Base-by-base conservation (phyloP, 2,329 filamentous ascomycete species). In the Helminthosporium solani region DNA sequence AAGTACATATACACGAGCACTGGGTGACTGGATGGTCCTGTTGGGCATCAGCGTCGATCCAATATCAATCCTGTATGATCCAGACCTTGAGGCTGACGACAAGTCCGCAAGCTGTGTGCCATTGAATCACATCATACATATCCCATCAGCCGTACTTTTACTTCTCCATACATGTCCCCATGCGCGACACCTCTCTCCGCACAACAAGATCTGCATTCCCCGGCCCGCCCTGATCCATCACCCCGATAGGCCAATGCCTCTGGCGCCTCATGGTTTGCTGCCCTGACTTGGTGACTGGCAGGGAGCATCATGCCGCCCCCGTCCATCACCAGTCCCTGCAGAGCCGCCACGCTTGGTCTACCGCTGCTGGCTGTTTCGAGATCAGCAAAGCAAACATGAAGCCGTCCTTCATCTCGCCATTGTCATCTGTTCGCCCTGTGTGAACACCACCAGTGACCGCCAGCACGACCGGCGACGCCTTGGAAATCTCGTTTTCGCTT, bases 181-280 rank as follows among this genome's bases (percentile, higher is more conserved):
- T 61, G 55, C 55, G 58, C 56, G 54, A 57, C 58, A 58, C 53
- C 54, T 53, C 49, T 46, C n/a, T n/a, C n/a, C n/a, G 53, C 53
- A 52, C 49, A 52, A 50, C 53, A n/a, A n/a, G 60, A 66, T 67
- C 62, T 64, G 56, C 61, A 46, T 47, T 50, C 48, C 48, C 56
- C 50, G 58, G 50, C 49, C 59, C 53, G 53, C 51, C 49, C 36
- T 49, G 50, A 51, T 53, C 55, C 57, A 55, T 52, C 51, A 54
- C 49, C 57, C 53, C 58, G 62, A 68, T 68, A 65, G 63, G 65
- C 50, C 65, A 67, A 67, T 67, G 52, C 56, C 50, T 50, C 42
- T 27, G 38, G 53, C 60, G 57, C n/a, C n/a, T n/a, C n/a, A n/a
- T n/a, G n/a, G n/a, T 56, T 55, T 54, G 49, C 52, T 56, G 52